phyloP scores from a whole-genome alignment of 1,139 yeast genomes.

The Meyerozyma smithsonii region DNA sequence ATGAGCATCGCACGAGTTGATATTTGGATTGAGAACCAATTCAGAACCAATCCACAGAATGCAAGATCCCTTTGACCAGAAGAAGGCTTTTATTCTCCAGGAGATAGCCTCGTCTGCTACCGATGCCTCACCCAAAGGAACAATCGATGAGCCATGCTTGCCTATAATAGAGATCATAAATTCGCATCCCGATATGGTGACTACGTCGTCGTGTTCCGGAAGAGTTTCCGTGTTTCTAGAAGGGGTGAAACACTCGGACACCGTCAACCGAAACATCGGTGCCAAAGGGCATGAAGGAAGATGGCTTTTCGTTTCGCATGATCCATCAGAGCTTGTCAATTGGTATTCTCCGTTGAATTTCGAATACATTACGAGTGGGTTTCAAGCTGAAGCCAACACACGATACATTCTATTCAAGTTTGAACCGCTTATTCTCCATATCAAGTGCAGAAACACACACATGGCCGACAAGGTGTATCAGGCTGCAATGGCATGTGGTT shows the following conservation, averaged over 20 bases:
- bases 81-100: conserved; percentile 53
- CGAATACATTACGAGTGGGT: conserved; percentile 12
- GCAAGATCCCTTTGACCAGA: conserved; percentile 63
- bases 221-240: conserved; percentile 77
- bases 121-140: conserved; percentile 82
- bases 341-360: conserved; percentile 46
- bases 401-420: conserved; percentile 69
- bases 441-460: conserved; percentile 61
- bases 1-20: not conserved
- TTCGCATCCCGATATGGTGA: conserved; percentile 60
- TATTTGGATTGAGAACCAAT: not conserved
- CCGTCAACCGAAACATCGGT: conserved; percentile 46
- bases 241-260: conserved; percentile 38
- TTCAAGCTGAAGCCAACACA: conserved; percentile 16
- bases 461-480: conserved; percentile 62
- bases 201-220: conserved; percentile 88
- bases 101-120: conserved; percentile 46
- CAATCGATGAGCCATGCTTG: conserved; percentile 65
- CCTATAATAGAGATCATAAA: conserved; percentile 72
- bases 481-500: conserved; percentile 79
- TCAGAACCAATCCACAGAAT: conserved; percentile 9
- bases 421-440: conserved; percentile 82
- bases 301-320: conserved; percentile 83
- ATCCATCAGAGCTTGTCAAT: conserved; percentile 38
- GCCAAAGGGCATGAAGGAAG: conserved; percentile 84